Conservation (phyloP, 352 stramenopile species). For the Lagenidium giganteum region DNA sequence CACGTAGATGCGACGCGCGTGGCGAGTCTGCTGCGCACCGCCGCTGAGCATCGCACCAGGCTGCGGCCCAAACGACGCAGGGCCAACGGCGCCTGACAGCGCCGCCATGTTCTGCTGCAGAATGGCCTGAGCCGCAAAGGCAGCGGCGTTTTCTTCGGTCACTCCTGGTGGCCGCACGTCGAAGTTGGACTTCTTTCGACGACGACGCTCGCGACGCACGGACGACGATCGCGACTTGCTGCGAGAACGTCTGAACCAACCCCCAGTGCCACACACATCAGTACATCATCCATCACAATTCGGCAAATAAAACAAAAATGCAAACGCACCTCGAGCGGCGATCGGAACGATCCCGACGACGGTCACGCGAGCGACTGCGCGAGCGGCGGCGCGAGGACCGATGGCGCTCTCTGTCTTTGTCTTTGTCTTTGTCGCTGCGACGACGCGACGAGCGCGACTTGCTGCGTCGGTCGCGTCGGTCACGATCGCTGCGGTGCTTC, state of each 20-base stretch:
- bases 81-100: conserved; percentile 52
- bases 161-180: conserved; percentile 76
- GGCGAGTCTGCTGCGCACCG: conserved; percentile 89
- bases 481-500: conserved; percentile 9
- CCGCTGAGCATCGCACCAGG: conserved; percentile 9
- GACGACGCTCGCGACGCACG: conserved; percentile 19
- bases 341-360: conserved; percentile 25
- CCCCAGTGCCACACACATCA: background rate
- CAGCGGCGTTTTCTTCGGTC: conserved; percentile 76
- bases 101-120: conserved; percentile 80
- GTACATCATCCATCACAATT: conserved; percentile 7
- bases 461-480: conserved; percentile 27
- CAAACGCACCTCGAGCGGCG: conserved; percentile 20
- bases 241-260: conserved; percentile 9
- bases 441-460: conserved; percentile 35
- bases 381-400: conserved; percentile 28
- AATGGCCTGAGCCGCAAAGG: conserved; percentile 80
- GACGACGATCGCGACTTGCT: conserved; percentile 26
- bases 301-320: background rate
- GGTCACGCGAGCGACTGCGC: conserved; percentile 33
- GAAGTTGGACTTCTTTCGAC: conserved; percentile 78
- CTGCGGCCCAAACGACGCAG: conserved; percentile 52
- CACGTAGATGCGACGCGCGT: conserved; percentile 96
- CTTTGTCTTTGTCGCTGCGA: conserved; percentile 22
- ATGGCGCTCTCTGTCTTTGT: conserved; percentile 24